phyloP scores from a whole-genome alignment of 2,329 filamentous ascomycete species.

The Daldinia sp. region DNA sequence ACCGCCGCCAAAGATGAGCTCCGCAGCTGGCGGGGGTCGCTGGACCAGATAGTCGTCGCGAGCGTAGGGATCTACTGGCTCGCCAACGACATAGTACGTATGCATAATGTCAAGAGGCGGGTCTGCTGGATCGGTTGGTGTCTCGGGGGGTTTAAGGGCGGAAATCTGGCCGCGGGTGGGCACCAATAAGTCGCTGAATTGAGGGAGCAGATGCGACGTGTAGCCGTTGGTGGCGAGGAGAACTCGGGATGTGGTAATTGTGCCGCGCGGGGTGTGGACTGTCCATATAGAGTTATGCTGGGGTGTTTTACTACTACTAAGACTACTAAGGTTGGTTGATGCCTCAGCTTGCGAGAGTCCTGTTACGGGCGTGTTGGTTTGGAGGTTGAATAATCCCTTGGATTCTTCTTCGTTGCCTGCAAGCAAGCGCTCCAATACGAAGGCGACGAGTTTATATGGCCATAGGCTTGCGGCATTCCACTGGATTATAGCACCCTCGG shows the following conservation, averaged over 20 bases:
- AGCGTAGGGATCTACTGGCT: slow-evolving; percentile 40
- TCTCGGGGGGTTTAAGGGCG: slow-evolving; percentile 65
- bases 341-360: slow-evolving; percentile 51
- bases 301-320: slow-evolving; percentile 21
- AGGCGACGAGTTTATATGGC: slow-evolving; percentile 85
- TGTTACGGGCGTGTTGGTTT: slow-evolving; percentile 75
- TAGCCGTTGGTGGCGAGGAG: slow-evolving; percentile 87
- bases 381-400: slow-evolving; percentile 68
- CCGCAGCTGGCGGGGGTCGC: slow-evolving; percentile 63
- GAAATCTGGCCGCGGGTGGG: slow-evolving; percentile 80
- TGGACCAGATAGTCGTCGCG: slow-evolving; percentile 79
- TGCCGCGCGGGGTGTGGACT: slow-evolving; percentile 74
- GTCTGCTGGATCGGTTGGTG: slow-evolving; percentile 36
- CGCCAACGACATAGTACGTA: slow-evolving; percentile 70
- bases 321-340: slow-evolving; percentile 22
- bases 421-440: slow-evolving; percentile 70
- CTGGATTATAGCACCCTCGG: slow-evolving; percentile 71
- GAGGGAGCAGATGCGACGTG: slow-evolving; percentile 76
- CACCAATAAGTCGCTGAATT: slow-evolving; percentile 74
- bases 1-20: slow-evolving; percentile 77
- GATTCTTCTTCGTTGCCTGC: slow-evolving; percentile 36
- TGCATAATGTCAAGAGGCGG: slow-evolving; percentile 55
- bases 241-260: slow-evolving; percentile 67
- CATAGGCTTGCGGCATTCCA: slow-evolving; percentile 73
- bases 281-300: slow-evolving; percentile 57